These are phyloP conservation scores for Fusarium veterinarium DNA, from an alignment of 2,329 filamentous ascomycete genomes.

Conservation along the genomic window DNA sequence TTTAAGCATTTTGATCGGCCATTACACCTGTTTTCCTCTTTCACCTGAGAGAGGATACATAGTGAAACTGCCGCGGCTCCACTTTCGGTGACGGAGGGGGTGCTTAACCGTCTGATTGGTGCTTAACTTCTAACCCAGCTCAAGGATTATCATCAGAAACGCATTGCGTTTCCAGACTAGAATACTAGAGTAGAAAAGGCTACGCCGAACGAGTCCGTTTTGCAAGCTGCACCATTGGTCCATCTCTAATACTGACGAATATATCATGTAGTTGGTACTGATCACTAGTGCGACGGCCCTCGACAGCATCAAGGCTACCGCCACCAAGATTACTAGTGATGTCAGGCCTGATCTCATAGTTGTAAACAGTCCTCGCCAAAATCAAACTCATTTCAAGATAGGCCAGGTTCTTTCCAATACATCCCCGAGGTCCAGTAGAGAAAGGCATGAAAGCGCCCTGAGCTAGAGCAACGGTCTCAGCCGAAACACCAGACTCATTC, in stretches of 20 bases:
- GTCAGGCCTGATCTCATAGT: slow-evolving; percentile 18
- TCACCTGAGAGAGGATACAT: too few species aligned
- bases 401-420: slow-evolving; percentile 29
- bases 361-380: slow-evolving; percentile 16
- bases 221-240: slow-evolving; percentile 22
- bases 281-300: slow-evolving; percentile 15
- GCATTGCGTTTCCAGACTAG: too few species aligned
- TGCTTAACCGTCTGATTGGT: too few species aligned
- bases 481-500: not conserved
- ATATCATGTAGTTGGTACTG: slow-evolving; percentile 28
- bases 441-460: slow-evolving; percentile 20
- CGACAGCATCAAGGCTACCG: not conserved
- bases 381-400: slow-evolving; percentile 31
- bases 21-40: too few species aligned
- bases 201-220: not conserved
- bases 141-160: too few species aligned
- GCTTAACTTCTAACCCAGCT: too few species aligned
- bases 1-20: too few species aligned
- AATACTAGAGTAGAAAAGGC: too few species aligned
- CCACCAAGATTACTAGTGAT: slow-evolving; percentile 19
- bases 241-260: slow-evolving; percentile 19
- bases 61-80: too few species aligned
- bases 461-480: slow-evolving; percentile 3
- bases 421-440: slow-evolving; percentile 20
- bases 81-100: too few species aligned